phyloP scores from a whole-genome alignment of 805 yeast genomes.

The Saturnispora hagleri region DNA sequence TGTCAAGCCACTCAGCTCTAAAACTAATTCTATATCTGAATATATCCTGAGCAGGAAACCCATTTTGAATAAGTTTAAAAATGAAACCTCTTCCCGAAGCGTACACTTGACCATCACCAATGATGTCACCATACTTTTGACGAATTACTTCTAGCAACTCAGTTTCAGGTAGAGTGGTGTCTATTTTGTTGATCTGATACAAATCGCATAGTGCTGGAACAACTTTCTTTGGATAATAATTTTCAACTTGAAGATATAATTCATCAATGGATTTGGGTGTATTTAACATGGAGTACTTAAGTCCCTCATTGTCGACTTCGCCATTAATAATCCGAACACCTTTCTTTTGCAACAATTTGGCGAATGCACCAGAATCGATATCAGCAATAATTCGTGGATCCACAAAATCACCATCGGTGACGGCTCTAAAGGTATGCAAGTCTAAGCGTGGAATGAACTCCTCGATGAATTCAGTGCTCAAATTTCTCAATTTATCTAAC shows the following conservation, averaged over 20 bases:
- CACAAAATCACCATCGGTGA: slow-evolving; percentile 32
- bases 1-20: slow-evolving; percentile 18
- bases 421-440: slow-evolving; percentile 29
- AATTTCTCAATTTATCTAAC: slow-evolving; percentile 7
- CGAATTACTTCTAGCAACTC: slow-evolving; percentile 11
- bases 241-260: slow-evolving; percentile 26
- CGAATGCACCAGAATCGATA: slow-evolving; percentile 21
- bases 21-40: slow-evolving; percentile 27
- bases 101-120: slow-evolving; percentile 33
- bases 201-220: slow-evolving; percentile 18
- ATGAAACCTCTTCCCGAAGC: slow-evolving; percentile 31
- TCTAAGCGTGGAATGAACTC: slow-evolving; percentile 17
- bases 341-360: slow-evolving; percentile 4
- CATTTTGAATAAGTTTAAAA: slow-evolving; percentile 22
- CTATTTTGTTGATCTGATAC: slow-evolving; percentile 14
- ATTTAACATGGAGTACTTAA: slow-evolving; percentile 9
- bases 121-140: slow-evolving; percentile 27
- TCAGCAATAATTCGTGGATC: slow-evolving; percentile 25
- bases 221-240: slow-evolving; percentile 29
- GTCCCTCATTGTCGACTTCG: slow-evolving; percentile 12
- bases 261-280: slow-evolving; percentile 23
- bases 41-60: slow-evolving; percentile 22
- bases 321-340: slow-evolving; percentile 10
- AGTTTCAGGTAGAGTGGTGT: slow-evolving; percentile 7
- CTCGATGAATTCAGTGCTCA: slow-evolving; percentile 16